Base-by-base conservation (phyloP, 371 early-diverging fungal genomes). In the Actinomortierella ambigua region DNA sequence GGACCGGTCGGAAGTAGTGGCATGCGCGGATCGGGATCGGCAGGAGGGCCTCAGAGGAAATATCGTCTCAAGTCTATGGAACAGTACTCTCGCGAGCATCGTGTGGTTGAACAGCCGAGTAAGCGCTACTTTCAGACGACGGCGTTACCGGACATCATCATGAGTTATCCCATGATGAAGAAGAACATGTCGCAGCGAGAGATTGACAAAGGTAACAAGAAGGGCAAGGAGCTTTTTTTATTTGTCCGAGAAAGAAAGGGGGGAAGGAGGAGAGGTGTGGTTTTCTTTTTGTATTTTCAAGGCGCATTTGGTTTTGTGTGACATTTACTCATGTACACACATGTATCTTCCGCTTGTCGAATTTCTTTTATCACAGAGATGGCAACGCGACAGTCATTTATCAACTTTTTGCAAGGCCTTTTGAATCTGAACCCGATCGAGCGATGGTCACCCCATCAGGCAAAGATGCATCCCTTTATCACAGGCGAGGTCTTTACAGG, bases 361-460 rank as follows among this genome's bases (percentile, higher is more conserved):
- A 29, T 11, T n/a, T 50, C 39, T 11, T 28, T n/a, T 22, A 2
- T 59, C 17, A 17, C 51, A 89, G 94, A 94, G 81, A 80, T 81
- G 66, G 78, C 83, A 62, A 77, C 77, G 61, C 79, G 94, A 26
- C 57, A 69, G n/a, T 82, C 88, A 9, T 84, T 98, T 41, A 81
- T 95, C 27, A 96, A 98, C 76, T 98, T 98, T 70, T 59, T 98
- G 13, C 79, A 83, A 40, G 95, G 95, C 5, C 76, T 96, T 14
- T 79, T 98, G 58, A 88, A 90, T 50, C 67, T 98, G 15, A 95
- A 98, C 57, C 98, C 98, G 0, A 78, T 93, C 42, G 91, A 91
- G 68, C 86, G 99, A 55, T 96, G 96, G 96, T 90, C 94, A 2
- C 97, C 99, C 3, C 90, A 89, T 41, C 94, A 98, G 63, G 98